These are phyloP conservation scores for Aquilaria agallochum DNA, from an alignment of 441 rosid species.

Conservation along the genomic window DNA sequence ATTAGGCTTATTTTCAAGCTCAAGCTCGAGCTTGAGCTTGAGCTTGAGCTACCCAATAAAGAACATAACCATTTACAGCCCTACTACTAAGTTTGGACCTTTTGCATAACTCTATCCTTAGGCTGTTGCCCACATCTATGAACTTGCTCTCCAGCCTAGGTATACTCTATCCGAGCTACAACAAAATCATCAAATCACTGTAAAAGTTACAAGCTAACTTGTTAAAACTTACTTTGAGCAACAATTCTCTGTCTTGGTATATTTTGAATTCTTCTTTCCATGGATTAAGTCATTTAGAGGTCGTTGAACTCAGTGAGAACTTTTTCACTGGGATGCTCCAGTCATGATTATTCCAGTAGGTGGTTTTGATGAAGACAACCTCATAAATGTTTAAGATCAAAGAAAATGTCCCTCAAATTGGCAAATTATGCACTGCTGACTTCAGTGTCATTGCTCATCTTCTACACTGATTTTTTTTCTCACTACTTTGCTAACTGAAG, in stretches of 20 bases:
- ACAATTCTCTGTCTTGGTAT: conserved; percentile 57
- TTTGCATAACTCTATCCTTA: conserved; percentile 56
- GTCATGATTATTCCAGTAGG: conserved; percentile 83
- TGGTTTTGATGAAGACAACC: conserved; percentile 60
- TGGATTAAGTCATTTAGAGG: conserved; percentile 54
- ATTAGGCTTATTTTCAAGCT: too few species aligned
- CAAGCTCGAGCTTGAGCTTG: too few species aligned
- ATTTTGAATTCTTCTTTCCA: conserved; percentile 42
- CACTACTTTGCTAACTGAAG: too few species aligned
- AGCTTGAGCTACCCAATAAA: too few species aligned
- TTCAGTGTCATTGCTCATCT: conserved; percentile 41
- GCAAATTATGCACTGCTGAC: conserved; percentile 50
- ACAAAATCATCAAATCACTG: conserved; percentile 52
- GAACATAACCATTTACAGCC: too few species aligned
- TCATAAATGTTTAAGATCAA: conserved; percentile 55
- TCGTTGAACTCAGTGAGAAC: conserved; percentile 76
- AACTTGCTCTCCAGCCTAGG: conserved; percentile 34
- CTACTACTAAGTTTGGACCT: conserved; percentile 48
- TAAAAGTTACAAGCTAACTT: conserved; percentile 55
- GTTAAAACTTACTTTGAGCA: conserved; percentile 55
- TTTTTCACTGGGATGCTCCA: conserved; percentile 56
- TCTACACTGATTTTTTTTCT: too few species aligned
- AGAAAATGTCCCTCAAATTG: conserved; percentile 50
- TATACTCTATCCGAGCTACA: conserved; percentile 76
- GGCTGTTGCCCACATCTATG: conserved; percentile 44